Conservation (phyloP, 371 early-diverging fungal genomes). For the Mucor racemosus region DNA sequence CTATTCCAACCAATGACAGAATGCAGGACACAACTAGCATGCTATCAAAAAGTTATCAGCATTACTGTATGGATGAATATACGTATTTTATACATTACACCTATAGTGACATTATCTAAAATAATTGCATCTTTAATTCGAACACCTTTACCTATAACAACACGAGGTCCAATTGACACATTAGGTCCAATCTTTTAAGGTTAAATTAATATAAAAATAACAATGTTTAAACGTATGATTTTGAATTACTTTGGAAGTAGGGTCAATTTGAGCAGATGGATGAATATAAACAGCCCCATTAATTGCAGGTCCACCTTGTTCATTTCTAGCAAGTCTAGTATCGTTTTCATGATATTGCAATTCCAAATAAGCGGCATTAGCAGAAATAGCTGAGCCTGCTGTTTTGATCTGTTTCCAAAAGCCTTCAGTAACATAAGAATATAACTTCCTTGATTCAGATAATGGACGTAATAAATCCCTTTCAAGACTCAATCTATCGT, state of each 20-base stretch:
- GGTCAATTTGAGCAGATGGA: conserved; percentile 91
- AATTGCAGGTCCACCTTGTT: conserved; percentile 74
- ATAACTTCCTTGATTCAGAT: conserved; percentile 81
- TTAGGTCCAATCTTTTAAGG: conserved; percentile 84
- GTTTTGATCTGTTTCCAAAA: conserved; percentile 97
- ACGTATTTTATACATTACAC: conserved; percentile 56
- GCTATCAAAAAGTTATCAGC: conserved; percentile 23
- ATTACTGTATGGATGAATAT: background rate
- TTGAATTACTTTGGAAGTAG: conserved; percentile 78
- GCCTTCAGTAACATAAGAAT: conserved; percentile 75
- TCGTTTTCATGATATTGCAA: conserved; percentile 68
- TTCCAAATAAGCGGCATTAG: conserved; percentile 89
- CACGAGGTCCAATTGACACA: conserved; percentile 95
- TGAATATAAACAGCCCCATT: conserved; percentile 94
- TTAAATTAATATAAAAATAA: background rate
- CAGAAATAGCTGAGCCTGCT: conserved; percentile 92
- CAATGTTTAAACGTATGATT: background rate
- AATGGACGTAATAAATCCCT: conserved; percentile 89
- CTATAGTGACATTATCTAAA: conserved; percentile 93
- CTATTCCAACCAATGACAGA: conserved; percentile 97
- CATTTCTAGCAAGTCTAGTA: conserved; percentile 64
- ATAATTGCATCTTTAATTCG: conserved; percentile 95
- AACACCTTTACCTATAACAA: conserved; percentile 92
- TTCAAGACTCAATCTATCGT: conserved; percentile 86
- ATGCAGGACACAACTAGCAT: conserved; percentile 81